These are phyloP conservation scores for Gomphus sp. DNA, from an alignment of 1,284 basidiomycete genomes.

Conservation along the genomic window DNA sequence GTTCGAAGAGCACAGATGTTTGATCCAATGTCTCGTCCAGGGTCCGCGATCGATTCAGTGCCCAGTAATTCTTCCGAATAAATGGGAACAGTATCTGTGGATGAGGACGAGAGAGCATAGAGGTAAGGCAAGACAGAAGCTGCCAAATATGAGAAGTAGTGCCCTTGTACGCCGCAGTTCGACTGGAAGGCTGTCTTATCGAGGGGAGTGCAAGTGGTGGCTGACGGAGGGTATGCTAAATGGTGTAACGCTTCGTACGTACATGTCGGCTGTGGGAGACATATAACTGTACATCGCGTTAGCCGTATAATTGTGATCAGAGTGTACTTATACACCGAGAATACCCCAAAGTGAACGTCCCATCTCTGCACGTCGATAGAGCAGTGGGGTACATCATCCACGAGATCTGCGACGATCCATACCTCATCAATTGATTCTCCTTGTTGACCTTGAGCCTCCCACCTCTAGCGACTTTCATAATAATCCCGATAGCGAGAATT, in stretches of 20 bases:
- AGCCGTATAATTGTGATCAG: background rate
- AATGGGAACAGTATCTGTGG: constrained; percentile 29
- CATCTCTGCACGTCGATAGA: constrained; percentile 43
- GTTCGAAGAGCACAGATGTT: constrained; percentile 25
- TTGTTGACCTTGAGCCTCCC: constrained; percentile 43
- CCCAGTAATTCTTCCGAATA: background rate
- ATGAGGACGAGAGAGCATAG: constrained; percentile 43
- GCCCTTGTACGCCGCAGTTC: no score
- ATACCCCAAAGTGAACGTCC: constrained; percentile 68
- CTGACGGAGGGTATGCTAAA: constrained; percentile 41
- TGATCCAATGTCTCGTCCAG: constrained; percentile 1
- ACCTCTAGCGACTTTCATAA: constrained; percentile 44
- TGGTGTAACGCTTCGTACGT: constrained; percentile 41
- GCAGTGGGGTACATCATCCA: constrained; percentile 37
- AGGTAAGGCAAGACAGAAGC: constrained; percentile 18
- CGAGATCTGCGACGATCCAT: constrained; percentile 48
- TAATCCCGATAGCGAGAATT: constrained; percentile 49
- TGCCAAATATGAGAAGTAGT: no score
- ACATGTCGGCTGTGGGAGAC: constrained; percentile 66
- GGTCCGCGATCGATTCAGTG: background rate
- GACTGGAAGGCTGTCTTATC: no score
- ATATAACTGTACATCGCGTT: constrained; percentile 44
- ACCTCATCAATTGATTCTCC: constrained; percentile 13
- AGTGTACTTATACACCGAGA: constrained; percentile 59
- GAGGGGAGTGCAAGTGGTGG: constrained; percentile 41